Base-by-base conservation (phyloP, 2,329 filamentous ascomycete genomes). In the Fusarium coffeatum region DNA sequence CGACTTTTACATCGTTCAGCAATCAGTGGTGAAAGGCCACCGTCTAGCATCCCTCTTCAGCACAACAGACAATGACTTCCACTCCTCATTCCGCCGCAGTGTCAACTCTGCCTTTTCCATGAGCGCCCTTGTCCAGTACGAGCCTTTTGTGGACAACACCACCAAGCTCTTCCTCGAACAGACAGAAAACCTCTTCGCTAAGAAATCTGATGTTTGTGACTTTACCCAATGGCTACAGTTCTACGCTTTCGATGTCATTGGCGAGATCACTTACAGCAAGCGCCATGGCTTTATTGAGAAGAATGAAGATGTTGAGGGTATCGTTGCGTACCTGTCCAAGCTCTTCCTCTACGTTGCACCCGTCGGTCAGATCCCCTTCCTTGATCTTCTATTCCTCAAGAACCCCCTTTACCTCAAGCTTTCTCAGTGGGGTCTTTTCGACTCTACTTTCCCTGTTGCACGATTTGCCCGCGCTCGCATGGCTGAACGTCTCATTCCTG, bases 191-290 rank as follows among this genome's bases (percentile, higher is more conserved):
- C 75, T 90, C 5, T 91, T 84, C 69, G 84, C 82, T n/a, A 75
- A 78, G 23, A 80, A 81, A 25, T 64, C 77, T 0, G 68, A 69
- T n/a, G 72, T 73, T 3, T 76, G 74, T 74, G 87, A 92, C 74
- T 90, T 93, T 59, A 88, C 88, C 3, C 83, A 84, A 60, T 94
- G 92, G 92, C 81, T 94, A 60, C 92, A 94, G 74, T 94, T 90
- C 76, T 94, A 92, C 72, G 92, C 92, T 0, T 94, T 94, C 74
- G 92, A 94, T 75, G 92, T 94, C 16, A 93, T 93, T 66, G 91
- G 91, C 8, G 89, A 92, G 66, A 87, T 94, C 74, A 93, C 91
- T 0, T 94, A 92, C 80, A 89, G 88, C 77, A 92, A 92, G 77
- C 85, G 90, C 1, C 86, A 93, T 61, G 92, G 92, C 0, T 94